Evolutionary conservation across 2,329 filamentous ascomycete species (phyloP), one percentile per base, ranked within the genome.

Genomic region (Sporothrix luriei): DNA sequence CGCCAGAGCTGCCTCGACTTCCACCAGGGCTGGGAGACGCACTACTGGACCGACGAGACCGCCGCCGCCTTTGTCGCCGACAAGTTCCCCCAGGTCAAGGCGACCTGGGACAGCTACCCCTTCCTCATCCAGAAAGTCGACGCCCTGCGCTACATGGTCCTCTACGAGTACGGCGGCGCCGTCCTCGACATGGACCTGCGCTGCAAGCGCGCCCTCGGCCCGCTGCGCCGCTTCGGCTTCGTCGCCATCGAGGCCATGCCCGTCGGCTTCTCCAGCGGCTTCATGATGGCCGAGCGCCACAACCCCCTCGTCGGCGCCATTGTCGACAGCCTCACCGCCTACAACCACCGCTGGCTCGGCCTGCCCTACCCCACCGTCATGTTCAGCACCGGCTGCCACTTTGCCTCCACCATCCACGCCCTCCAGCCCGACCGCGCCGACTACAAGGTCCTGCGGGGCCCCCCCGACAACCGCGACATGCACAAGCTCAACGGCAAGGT

Each of bases 91-190:
- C 93, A 90, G 88, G 93, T 92, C 77, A 81, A 92, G 19, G 83
- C 87, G 65, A 92, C 90, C 0, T 94, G 91, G 76, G 88, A 91
- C 75, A 84, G 84, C 75, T 94, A 94, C 79, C 84, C 83, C 49
- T 91, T 89, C 77, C 88, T 89, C 9, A 93, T 94, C 73, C 90
- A 93, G 79, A 86, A 91, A 70, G 90, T 91, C 69, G 91, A 94
- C 76, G 84, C 90, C 5, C 90, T 94, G 75, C 86, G 91, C 65
- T 94, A 94, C 80, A 94, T 94, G 77, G 84, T 93, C 33, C 83
- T 94, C 40, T 85, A 88, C 67, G 87, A 91, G 78, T 94, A 88
- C 76, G 91, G 91, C 67, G 91, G 69, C n/a, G 69, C 49, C 9
- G 66, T 70, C 38, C 64, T 70, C 48, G 69, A 70, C 24, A 70